Conservation (phyloP, 306 rosid species). For the Cucurbita moschata region DNA sequence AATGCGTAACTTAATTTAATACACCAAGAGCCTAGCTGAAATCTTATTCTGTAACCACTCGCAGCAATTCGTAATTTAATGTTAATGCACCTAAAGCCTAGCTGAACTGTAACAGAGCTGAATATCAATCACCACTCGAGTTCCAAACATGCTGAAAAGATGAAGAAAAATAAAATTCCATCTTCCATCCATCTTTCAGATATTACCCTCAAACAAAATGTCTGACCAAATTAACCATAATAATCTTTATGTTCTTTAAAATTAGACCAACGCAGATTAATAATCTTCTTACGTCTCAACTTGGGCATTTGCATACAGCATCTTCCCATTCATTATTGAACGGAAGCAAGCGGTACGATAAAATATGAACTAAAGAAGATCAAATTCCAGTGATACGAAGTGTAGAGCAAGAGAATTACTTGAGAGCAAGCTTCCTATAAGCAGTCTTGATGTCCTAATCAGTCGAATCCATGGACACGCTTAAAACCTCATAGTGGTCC, state of each 20-base stretch:
- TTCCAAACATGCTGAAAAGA: background rate
- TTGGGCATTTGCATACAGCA: background rate
- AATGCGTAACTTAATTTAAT: background rate
- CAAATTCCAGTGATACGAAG: background rate
- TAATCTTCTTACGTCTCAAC: background rate
- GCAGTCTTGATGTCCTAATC: slow-evolving; percentile 95
- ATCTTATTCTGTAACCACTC: background rate
- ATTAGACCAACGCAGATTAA: background rate
- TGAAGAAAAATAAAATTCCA: background rate
- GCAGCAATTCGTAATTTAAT: too few relatives aligned
- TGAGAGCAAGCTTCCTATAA: slow-evolving; percentile 88
- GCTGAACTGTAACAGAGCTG: background rate
- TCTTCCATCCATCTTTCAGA: too few relatives aligned
- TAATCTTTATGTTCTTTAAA: background rate
- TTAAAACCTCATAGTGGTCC: slow-evolving; percentile 83
- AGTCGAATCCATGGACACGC: slow-evolving; percentile 52
- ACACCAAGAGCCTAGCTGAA: background rate
- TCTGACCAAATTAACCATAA: background rate
- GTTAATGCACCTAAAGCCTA: background rate
- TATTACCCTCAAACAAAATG: background rate
- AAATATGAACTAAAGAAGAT: background rate
- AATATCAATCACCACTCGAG: background rate
- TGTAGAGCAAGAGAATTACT: slow-evolving; percentile 27
- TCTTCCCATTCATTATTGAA: background rate
- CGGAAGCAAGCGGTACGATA: background rate